These are phyloP conservation scores for Alternaria sp. DNA, from an alignment of 2,329 filamentous ascomycete species.

Conservation along the genomic window DNA sequence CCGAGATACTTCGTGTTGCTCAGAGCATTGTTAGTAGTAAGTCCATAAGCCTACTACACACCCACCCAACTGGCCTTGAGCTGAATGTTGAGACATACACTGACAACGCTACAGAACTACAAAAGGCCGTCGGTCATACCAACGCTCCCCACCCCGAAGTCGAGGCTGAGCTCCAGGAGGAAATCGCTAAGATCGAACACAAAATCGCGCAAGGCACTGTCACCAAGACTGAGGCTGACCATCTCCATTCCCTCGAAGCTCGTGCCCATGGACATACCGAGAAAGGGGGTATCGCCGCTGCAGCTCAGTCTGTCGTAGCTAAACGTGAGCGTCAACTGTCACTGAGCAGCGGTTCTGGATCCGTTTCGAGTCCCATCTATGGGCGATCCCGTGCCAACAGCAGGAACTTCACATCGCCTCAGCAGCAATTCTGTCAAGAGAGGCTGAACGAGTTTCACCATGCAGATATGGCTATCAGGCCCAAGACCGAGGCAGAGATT, in stretches of 20 bases:
- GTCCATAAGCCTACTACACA: conserved; percentile 9
- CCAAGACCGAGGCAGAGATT: conserved; percentile 47
- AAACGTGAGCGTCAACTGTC: conserved; percentile 35
- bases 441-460: conserved; percentile 44
- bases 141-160: conserved; percentile 41
- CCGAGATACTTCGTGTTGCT: conserved; percentile 34
- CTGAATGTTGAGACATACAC: not conserved
- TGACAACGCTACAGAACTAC: conserved; percentile 38
- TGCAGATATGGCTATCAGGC: conserved; percentile 35
- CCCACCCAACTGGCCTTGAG: not conserved
- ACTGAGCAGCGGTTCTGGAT: conserved; percentile 19
- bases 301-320: conserved; percentile 52
- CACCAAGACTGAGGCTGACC: conserved; percentile 52
- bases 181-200: conserved; percentile 43
- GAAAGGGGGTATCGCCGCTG: conserved; percentile 48
- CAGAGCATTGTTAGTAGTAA: conserved; percentile 44
- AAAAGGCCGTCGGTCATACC: conserved; percentile 35
- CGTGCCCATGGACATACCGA: conserved; percentile 47
- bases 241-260: conserved; percentile 53
- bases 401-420: conserved; percentile 21
- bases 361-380: not conserved
- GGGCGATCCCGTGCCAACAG: conserved; percentile 22
- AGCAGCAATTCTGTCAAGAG: conserved; percentile 41
- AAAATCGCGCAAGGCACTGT: conserved; percentile 46
- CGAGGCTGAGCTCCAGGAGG: conserved; percentile 39